Conservation (phyloP, 768 basidiomycete species). For the Tricholoma flavovirens region DNA sequence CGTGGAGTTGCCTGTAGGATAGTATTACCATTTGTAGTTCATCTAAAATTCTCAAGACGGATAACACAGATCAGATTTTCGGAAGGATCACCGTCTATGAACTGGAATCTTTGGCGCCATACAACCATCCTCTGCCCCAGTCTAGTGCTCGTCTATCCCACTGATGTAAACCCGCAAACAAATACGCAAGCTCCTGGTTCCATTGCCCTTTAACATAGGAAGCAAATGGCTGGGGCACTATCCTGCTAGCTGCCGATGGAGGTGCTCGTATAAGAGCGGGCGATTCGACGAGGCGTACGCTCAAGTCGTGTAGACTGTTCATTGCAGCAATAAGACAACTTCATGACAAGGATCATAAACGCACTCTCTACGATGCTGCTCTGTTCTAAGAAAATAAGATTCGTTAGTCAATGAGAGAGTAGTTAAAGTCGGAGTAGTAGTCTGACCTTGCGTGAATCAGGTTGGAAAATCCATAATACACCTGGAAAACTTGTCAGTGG, state of each 20-base stretch:
- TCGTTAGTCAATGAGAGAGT: conserved; percentile 2
- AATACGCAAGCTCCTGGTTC: conserved; percentile 49
- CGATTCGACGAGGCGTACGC: conserved; percentile 45
- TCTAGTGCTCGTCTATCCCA: conserved; percentile 42
- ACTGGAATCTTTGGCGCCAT: conserved; percentile 25
- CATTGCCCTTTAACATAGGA: conserved; percentile 48
- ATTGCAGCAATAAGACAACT: neutral
- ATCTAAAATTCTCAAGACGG: neutral
- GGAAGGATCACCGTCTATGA: neutral
- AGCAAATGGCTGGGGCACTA: conserved; percentile 40
- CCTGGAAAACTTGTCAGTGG: conserved; percentile 25
- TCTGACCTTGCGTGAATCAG: conserved; percentile 52
- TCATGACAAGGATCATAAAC: conserved; percentile 14
- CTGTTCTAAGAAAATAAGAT: conserved; percentile 35
- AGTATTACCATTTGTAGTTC: neutral
- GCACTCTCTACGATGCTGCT: conserved; percentile 51
- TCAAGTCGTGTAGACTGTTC: conserved; percentile 43
- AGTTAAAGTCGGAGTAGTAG: neutral
- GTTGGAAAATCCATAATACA: conserved; percentile 69
- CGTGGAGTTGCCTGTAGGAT: neutral
- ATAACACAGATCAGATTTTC: neutral
- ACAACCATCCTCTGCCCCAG: conserved; percentile 42
- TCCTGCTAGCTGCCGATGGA: conserved; percentile 48
- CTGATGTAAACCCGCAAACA: conserved; percentile 37
- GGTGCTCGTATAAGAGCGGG: conserved; percentile 44